Evolutionary conservation across 352 stramenopile genomes (phyloP), one percentile per base, ranked within the genome.

Genomic region (Globisporangium nodosum): DNA sequence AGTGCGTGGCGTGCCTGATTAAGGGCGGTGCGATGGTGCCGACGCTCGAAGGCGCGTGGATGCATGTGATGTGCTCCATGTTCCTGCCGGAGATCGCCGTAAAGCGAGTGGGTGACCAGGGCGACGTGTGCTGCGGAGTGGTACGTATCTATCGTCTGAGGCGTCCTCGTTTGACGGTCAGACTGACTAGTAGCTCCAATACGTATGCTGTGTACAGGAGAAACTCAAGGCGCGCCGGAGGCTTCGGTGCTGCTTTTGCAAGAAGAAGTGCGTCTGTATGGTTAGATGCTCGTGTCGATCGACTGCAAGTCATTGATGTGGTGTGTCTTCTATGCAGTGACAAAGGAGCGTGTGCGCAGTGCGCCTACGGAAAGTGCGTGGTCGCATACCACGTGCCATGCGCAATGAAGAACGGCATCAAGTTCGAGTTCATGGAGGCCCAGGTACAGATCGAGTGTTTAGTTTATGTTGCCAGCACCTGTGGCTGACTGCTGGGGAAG

Each of bases 31-130:
- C 81, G 20, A 67, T 91, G 47, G 69, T 78, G 9, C 76, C 74
- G 11, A 80, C 71, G 4, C 48, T 65, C 12, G 64, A 75, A 13
- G 71, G 73, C 42, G 59, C 71, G 31, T 93, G 84, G 84, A 77
- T 93, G 16, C 84, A 93, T 62, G 74, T 90, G 54, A 69, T 76
- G 0, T 93, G 84, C 69, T 81, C 79, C 51, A 87, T 90, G 76
- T 90, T 86, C 58, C 61, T 93, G n/a, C 81, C 81, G 0, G 83
- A 92, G 64, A 61, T 92, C 1, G 85, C 78, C 51, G 49, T 92
- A 16, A 64, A 73, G 40, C 58, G 58, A 37, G 50, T 60, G 5
- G 58, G 78, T 30, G 60, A 69, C n/a, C 65, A 73, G 39, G 66
- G 78, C 31, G 77, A 89, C 56, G 74, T 87, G 37, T 71, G 88